phyloP scores from a whole-genome alignment of 2,329 filamentous ascomycete species.

The Fusarium bulbicola region DNA sequence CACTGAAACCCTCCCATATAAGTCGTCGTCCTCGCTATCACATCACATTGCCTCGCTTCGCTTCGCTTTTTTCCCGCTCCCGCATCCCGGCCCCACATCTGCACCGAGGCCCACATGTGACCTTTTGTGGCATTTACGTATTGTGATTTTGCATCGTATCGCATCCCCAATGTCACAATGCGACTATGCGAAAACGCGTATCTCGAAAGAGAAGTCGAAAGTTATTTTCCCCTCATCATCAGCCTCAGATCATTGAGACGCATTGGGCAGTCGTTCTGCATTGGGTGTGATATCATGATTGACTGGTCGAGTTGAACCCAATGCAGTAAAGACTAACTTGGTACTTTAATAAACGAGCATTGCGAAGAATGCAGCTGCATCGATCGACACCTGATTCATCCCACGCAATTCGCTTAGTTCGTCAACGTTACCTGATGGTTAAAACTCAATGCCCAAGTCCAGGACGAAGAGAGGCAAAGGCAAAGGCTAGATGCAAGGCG shows the following conservation, averaged over 20 bases:
- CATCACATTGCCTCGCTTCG: background rate
- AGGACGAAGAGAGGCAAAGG: background rate
- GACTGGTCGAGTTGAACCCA: background rate
- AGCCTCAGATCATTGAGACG: background rate
- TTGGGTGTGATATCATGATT: background rate
- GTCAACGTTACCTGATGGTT: background rate
- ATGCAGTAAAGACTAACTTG: background rate
- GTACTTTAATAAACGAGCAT: background rate
- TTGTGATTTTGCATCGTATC: background rate
- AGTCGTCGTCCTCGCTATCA: background rate
- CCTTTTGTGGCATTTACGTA: background rate
- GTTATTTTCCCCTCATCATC: background rate
- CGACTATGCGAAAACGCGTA: slow-evolving; percentile 27
- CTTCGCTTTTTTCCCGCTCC: background rate
- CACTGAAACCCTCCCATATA: background rate
- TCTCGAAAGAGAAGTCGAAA: background rate
- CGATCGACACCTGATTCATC: slow-evolving; percentile 16
- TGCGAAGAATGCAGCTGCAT: background rate
- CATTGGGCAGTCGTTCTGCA: background rate
- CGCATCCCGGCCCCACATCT: slow-evolving; percentile 32
- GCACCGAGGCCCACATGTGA: slow-evolving; percentile 1
- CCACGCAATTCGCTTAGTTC: slow-evolving; percentile 11
- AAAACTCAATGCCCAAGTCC: background rate
- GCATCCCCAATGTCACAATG: background rate
- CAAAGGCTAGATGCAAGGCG: background rate